A percentile compares a stretch with the other conserved stretches of the same genome.
These are phyloP conservation scores for Clarireedia monteithiana DNA, from an alignment of 2,329 filamentous ascomycete species.

Conservation along the genomic window DNA sequence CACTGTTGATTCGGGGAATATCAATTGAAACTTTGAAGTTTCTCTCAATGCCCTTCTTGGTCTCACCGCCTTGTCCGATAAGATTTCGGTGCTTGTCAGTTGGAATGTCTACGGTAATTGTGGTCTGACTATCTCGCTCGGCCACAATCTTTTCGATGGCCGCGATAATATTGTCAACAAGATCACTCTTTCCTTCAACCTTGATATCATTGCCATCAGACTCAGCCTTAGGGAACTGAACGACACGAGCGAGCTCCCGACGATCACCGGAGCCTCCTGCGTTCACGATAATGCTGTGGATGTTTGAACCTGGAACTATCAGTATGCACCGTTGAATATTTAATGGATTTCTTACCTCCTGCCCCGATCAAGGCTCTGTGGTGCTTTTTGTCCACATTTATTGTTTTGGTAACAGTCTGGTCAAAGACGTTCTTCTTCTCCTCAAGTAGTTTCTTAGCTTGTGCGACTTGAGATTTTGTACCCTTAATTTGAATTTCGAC, in stretches of 20 bases:
- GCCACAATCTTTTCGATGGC: constrained; percentile 74
- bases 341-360: constrained; percentile 55
- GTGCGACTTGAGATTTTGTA: constrained; percentile 81
- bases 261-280: constrained; percentile 87
- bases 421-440: constrained; percentile 84
- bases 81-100: constrained; percentile 83
- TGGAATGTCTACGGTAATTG: constrained; percentile 71
- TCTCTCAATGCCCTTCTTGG: constrained; percentile 75
- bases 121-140: constrained; percentile 78
- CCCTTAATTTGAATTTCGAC: constrained; percentile 91
- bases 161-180: constrained; percentile 84
- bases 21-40: constrained; percentile 83
- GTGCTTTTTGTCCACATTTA: constrained; percentile 91
- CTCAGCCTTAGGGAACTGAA: constrained; percentile 90
- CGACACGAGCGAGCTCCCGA: constrained; percentile 75
- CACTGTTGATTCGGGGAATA: constrained; percentile 81
- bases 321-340: not conserved
- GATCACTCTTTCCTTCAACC: constrained; percentile 72
- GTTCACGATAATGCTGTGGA: constrained; percentile 77
- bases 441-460: constrained; percentile 83
- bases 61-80: constrained; percentile 87
- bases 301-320: constrained; percentile 58
- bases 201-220: constrained; percentile 76
- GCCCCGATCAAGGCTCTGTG: constrained; percentile 85
- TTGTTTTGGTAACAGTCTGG: constrained; percentile 73